Evolutionary conservation across 495 filamentous ascomycete genomes (phyloP).

Genomic region (Neurospora tetraspora): DNA sequence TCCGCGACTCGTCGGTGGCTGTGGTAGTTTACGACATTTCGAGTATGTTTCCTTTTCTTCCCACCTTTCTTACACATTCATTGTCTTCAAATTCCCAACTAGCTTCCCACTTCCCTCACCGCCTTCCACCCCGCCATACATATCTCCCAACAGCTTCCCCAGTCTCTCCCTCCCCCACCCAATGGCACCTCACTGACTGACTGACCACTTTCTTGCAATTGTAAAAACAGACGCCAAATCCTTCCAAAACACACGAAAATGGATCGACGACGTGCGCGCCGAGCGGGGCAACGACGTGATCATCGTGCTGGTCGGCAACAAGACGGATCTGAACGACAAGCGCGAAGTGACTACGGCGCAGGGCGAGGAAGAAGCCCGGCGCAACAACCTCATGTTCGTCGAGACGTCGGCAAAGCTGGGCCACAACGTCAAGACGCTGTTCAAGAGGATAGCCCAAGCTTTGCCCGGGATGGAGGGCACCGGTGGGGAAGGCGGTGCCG

Average conservation of each 20-base stretch:
- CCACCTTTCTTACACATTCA: background rate
- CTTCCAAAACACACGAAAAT: conserved; percentile 97
- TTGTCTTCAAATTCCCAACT: background rate
- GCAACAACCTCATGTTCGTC: conserved; percentile 93
- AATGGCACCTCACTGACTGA: too few species aligned
- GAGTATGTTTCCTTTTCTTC: conserved; percentile 29
- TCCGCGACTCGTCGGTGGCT: conserved; percentile 91
- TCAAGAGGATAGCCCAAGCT: conserved; percentile 94
- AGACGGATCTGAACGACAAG: conserved; percentile 97
- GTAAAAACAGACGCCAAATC: conserved; percentile 59
- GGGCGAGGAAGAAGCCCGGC: conserved; percentile 97
- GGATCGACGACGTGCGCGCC: conserved; percentile 96
- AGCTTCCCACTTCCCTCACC: background rate
- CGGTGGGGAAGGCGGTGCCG: conserved; percentile 27
- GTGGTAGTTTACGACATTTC: conserved; percentile 99
- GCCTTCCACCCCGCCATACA: background rate
- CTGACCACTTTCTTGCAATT: background rate
- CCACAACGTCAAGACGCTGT: conserved; percentile 94
- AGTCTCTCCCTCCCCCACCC: too few species aligned
- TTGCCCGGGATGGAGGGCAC: conserved; percentile 95
- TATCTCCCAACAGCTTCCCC: too few species aligned
- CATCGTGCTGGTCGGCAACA: conserved; percentile 96
- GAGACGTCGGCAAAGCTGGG: conserved; percentile 98
- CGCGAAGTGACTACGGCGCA: conserved; percentile 88
- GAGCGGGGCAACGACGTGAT: conserved; percentile 98